Base-by-base conservation (phyloP, 2,329 filamentous ascomycete genomes). In the Hymenotorrendiella dingleyae region DNA sequence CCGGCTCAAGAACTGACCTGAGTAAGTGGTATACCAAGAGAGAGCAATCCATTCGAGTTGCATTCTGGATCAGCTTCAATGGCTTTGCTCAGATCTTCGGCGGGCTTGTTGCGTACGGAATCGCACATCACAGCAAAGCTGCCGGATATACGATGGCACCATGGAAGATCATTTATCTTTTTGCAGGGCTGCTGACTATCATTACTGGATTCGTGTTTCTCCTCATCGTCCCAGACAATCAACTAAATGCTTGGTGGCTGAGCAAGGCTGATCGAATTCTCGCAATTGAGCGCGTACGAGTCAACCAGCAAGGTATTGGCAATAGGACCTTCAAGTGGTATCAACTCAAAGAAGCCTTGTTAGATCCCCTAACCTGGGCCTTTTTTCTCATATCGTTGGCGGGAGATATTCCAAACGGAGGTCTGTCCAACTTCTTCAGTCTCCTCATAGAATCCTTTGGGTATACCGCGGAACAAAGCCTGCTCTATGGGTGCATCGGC, bases 11-110 rank as follows among this genome's bases (percentile, higher is more conserved):
- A 67, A 86, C 1, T 71, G 86, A 51, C 28, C 84, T 80, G 1
- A 76, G 70, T 4, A 78, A 84, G 63, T 86, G 82, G 82, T 86
- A 85, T 54, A 85, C 83, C 1, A 80, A 80, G 59, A 69, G 70
- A 41, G 82, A 86, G 57, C 82, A 86, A 63, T 78, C 76, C 1
- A 65, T 69, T 0, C 66, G 82, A 5, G 76, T 74, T 1, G 74
- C 72, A 3, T 73, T 84, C 43, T 86, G 82, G 82, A 84, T 84
- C 63, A 72, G 67, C 37, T 84, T 82, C 66, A 82, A 82, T 48
- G 79, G 79, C 3, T 72, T 73, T 40, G 79, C 74, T 0, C 77
- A 80, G 58, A 79, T 83, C 12, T 67, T 83, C 24, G 80, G 80
- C 8, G 79, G 79, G 2, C 50, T 78, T 1, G 63, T 83, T 0